Base-by-base conservation (phyloP, 1,284 basidiomycete species). In the Vanrija humicola region DNA sequence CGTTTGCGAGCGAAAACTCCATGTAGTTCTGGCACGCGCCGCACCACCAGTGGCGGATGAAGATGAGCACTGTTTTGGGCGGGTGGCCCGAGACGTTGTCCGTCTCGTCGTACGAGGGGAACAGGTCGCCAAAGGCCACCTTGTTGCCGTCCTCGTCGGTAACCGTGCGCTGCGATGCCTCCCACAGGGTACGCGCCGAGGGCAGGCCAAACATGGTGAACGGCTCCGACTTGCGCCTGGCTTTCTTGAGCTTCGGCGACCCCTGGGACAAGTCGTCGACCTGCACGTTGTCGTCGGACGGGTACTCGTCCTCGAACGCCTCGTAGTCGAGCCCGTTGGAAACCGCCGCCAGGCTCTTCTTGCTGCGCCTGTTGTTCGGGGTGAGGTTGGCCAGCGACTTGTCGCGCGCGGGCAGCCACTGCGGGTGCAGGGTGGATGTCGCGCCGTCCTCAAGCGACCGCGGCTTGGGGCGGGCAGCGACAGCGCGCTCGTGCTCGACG, bases 11-110 rank as follows among this genome's bases (percentile, higher is more conserved):
- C 1, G 69, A 73, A 12, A 67, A 65, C 39, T 71, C 59, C 8
- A 67, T 73, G 54, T 72, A 78, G 43, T 76, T 72, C 59, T 77
- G 75, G 50, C 73, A 75, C 61, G 71, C 68, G 16, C 72, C 74
- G 56, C 76, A 77, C 73, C 74, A 76, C 57, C 74, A 76, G 52
- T 70, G 56, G 4, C 74, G 61, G 29, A 75, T 67, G 58, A 73
- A 76, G 63, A 77, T 70, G 10, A 77, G 56, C 16, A 75, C 65
- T 7, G 70, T 73, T 40, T 43, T 40, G 4, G 29, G 55, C 5
- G 39, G 44, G 23, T 28, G 21, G 0, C 43, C 39, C 5, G 25
- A 21, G 15, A 18, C 7, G 38, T 12, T 21, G 4, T 14, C 14
- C 28, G 43, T 16, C 3, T 29, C 38, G 6, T 38, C 29, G 21